Base-by-base conservation (phyloP, 305 asterid species). In the Fraxinus floribunda region DNA sequence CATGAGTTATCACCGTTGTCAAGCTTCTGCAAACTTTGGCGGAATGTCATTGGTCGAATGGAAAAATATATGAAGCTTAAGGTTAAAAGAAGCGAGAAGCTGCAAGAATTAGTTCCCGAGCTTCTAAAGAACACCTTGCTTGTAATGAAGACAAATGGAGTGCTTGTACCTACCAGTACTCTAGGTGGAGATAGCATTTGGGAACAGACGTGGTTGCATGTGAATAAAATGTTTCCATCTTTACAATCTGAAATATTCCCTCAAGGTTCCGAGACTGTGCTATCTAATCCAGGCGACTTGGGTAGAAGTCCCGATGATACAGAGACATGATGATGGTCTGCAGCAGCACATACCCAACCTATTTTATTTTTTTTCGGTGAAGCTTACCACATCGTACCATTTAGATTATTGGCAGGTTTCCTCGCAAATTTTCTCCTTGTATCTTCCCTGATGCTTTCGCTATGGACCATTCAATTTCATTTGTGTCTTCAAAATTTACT, bases 181-280 rank as follows among this genome's bases (percentile, higher is more conserved):
- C 93, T 94, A 3, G 98, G 98, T 62, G 97, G 98, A 64, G 99
- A 95, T 76, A 94, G 97, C 82, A 88, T 95, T 75, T 95, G 98
- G 99, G 99, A 95, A 85, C 94, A 93, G 79, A 94, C 99, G 29
- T 93, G 99, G 99, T 85, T 95, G 86, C 97, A 95, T 16, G 98
- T 95, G 84, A 94, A 92, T 78, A 94, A 94, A 85, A 87, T 93
- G 11, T 90, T 86, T 62, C 98, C 99, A 36, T 89, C 97, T 79
- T 84, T 95, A 55, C 95, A 95, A 78, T 87, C 92, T 24, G 97
- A 91, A 78, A 84, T 95, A 80, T 94, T 93, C 85, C 92, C 95
- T 89, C 91, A 90, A 57, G 94, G 90, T 38, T 72, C 88, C 0
- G 91, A 84, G 44, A 86, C 76, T 15, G 38, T 77, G 36, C 83